Percentiles rank a stretch among this genome's conserved stretches.
These are phyloP conservation scores for Stylonectria norvegica DNA, from an alignment of 2,329 filamentous ascomycete species.

Conservation along the genomic window DNA sequence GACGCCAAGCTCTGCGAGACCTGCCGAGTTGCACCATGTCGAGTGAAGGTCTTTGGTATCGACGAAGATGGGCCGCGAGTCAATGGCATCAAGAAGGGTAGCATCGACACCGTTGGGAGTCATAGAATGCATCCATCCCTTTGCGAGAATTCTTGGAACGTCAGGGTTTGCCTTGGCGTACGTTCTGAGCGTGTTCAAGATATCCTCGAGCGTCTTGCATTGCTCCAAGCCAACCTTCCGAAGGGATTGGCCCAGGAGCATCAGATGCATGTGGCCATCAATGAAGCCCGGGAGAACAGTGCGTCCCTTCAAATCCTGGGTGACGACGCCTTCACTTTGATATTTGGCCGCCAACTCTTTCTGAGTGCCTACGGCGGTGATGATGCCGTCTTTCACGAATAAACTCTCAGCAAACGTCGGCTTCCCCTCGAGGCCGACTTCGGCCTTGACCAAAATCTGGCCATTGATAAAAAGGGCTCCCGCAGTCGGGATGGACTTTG, in stretches of 20 bases:
- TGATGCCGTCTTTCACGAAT: slow-evolving; percentile 33
- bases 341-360: slow-evolving; percentile 25
- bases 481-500: slow-evolving; percentile 11
- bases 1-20: slow-evolving; percentile 47
- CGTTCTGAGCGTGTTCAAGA: slow-evolving; percentile 42
- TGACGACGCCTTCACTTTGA: slow-evolving; percentile 4
- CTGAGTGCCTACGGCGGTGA: slow-evolving; percentile 33
- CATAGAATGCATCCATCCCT: slow-evolving; percentile 55
- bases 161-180: slow-evolving; percentile 47
- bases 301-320: slow-evolving; percentile 29
- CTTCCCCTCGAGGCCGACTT: slow-evolving; percentile 20
- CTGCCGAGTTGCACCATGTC: slow-evolving; percentile 53
- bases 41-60: slow-evolving; percentile 56
- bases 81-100: slow-evolving; percentile 46
- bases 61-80: slow-evolving; percentile 53
- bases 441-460: slow-evolving; percentile 25
- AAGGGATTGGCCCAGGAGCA: slow-evolving; percentile 52
- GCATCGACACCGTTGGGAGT: slow-evolving; percentile 45
- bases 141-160: slow-evolving; percentile 48
- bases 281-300: slow-evolving; percentile 54
- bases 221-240: slow-evolving; percentile 47
- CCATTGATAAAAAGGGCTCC: slow-evolving; percentile 27
- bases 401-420: slow-evolving; percentile 32
- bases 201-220: slow-evolving; percentile 48
- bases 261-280: slow-evolving; percentile 55